phyloP scores from a whole-genome alignment of 2,329 filamentous ascomycete species.

The Monilinia fructigena region DNA sequence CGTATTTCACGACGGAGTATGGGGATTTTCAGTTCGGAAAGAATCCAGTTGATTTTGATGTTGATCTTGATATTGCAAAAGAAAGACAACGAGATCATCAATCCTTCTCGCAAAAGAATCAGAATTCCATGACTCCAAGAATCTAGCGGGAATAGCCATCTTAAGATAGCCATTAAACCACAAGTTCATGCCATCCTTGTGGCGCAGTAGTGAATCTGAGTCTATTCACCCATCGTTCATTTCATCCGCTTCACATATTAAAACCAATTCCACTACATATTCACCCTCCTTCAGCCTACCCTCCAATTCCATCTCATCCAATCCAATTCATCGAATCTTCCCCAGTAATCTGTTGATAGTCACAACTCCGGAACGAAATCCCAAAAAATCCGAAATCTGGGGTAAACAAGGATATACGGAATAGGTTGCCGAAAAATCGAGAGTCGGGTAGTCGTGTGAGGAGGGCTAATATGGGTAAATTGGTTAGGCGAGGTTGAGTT shows the following conservation, averaged over 20 bases:
- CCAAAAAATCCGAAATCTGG: neutral
- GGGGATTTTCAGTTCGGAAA: no score
- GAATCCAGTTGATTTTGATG: neutral
- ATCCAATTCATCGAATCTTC: neutral
- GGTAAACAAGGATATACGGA: conserved; percentile 16
- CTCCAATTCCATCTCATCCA: neutral
- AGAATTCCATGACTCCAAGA: neutral
- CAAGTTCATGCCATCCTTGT: neutral
- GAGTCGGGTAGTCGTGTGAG: neutral
- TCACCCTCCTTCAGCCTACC: no score
- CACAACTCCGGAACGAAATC: neutral
- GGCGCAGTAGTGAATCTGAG: neutral
- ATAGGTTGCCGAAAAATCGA: neutral
- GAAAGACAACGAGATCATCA: neutral
- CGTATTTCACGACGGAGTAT: neutral
- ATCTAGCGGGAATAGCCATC: neutral
- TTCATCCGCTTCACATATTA: neutral
- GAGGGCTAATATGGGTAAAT: conserved; percentile 8
- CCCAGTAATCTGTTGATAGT: no score
- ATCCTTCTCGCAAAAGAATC: no score
- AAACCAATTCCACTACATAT: neutral
- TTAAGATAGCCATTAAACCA: neutral
- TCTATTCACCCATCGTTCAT: neutral
- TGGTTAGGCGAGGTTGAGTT: neutral
- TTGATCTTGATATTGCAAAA: neutral